Conservation (phyloP, 2,329 filamentous ascomycete genomes). For the Colletotrichum sp. region DNA sequence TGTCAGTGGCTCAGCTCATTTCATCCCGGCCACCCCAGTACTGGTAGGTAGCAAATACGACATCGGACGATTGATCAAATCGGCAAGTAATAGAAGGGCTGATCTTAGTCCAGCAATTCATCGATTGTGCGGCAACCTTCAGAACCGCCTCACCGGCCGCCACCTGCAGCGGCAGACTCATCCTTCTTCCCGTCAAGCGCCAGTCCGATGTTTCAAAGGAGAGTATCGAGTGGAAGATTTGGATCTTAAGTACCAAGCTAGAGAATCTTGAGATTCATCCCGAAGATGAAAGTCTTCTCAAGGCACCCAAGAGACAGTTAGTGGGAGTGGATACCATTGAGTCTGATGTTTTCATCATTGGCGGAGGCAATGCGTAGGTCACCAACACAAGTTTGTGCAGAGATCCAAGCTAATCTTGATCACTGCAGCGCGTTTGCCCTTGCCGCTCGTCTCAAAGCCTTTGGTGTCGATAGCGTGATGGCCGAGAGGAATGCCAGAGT, state of each 20-base stretch:
- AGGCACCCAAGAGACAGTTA: slow-evolving; percentile 21
- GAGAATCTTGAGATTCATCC: slow-evolving; percentile 25
- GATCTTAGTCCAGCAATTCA: neutral
- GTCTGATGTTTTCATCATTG: slow-evolving; percentile 38
- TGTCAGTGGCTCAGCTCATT: slow-evolving; percentile 4
- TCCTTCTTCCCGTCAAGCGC: slow-evolving; percentile 30
- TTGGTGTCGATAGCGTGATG: slow-evolving; percentile 38
- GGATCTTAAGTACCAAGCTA: slow-evolving; percentile 34
- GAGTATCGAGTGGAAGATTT: slow-evolving; percentile 35
- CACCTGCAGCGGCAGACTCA: slow-evolving; percentile 31
- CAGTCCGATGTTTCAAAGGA: neutral
- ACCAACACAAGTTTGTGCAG: neutral
- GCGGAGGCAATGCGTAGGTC: slow-evolving; percentile 36
- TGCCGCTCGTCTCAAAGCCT: slow-evolving; percentile 41
- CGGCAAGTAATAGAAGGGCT: neutral
- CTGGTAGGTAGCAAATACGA: neutral
- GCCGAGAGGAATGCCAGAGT: slow-evolving; percentile 35
- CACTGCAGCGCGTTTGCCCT: slow-evolving; percentile 27
- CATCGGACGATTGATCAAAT: neutral
- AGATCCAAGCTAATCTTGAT: neutral
- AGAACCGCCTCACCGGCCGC: slow-evolving; percentile 32
- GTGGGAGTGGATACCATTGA: slow-evolving; percentile 22
- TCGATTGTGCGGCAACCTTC: slow-evolving; percentile 29
- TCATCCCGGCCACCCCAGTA: neutral
- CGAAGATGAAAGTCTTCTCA: slow-evolving; percentile 31